phyloP scores from a whole-genome alignment of 495 filamentous ascomycete species.

The Aspergillus conjunctus region DNA sequence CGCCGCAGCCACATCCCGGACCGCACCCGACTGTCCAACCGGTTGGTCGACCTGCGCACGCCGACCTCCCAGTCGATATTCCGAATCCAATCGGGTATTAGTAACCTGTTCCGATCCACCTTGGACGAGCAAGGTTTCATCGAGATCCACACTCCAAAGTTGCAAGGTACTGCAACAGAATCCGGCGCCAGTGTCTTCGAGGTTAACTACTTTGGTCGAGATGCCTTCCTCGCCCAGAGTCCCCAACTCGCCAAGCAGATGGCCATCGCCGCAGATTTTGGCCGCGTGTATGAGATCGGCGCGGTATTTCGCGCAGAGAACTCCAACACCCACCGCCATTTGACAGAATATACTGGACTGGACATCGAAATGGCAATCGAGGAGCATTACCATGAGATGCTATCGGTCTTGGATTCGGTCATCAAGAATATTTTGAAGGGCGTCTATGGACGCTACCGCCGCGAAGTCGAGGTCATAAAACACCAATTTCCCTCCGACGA shows the following conservation, averaged over 20 bases:
- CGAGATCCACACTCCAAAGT: constrained; percentile 85
- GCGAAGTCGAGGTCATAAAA: constrained; percentile 70
- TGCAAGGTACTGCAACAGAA: constrained; percentile 87
- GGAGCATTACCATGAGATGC: constrained; percentile 83
- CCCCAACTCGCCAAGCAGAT: constrained; percentile 96
- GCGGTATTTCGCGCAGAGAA: constrained; percentile 94
- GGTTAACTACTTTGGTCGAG: constrained; percentile 79
- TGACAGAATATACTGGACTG: constrained; percentile 94
- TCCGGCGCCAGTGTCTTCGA: constrained; percentile 91
- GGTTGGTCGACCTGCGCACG: constrained; percentile 84
- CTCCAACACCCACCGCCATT: constrained; percentile 88
- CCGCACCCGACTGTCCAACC: constrained; percentile 77
- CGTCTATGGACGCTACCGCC: constrained; percentile 62
- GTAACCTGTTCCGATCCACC: constrained; percentile 75
- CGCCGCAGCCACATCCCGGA: constrained; percentile 62
- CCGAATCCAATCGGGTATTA: constrained; percentile 70
- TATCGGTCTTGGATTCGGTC: constrained; percentile 71
- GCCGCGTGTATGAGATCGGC: constrained; percentile 85
- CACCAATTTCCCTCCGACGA: constrained; percentile 67
- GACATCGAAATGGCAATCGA: constrained; percentile 97
- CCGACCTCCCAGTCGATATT: constrained; percentile 87
- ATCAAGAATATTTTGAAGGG: constrained; percentile 83
- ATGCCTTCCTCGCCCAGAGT: constrained; percentile 84
- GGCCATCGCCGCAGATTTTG: constrained; percentile 84
- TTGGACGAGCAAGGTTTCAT: constrained; percentile 74